Evolutionary conservation across 1,139 yeast genomes (phyloP).

Genomic region (Pichia kudriavzevii): DNA sequence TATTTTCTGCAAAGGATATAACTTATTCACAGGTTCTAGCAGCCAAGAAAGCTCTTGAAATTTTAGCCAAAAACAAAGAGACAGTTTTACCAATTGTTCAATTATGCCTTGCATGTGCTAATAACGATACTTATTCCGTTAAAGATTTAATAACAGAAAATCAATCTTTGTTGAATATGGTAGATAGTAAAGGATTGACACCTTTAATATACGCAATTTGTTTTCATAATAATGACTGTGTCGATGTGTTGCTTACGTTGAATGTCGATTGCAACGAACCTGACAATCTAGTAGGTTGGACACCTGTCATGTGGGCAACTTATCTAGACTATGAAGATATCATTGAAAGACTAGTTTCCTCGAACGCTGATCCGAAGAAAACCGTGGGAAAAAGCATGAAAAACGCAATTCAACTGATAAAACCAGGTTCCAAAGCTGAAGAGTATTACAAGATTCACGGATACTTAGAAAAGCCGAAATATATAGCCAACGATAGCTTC

Average conservation of each 20-base stretch:
- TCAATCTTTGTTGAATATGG: constrained; percentile 30
- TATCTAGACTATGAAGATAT: constrained; percentile 31
- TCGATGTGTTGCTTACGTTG: constrained; percentile 35
- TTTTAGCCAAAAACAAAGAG: constrained; percentile 26
- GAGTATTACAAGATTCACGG: constrained; percentile 35
- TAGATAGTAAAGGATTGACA: constrained; percentile 37
- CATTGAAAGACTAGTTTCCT: constrained; percentile 31
- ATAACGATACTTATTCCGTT: constrained; percentile 42
- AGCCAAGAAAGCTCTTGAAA: constrained; percentile 38
- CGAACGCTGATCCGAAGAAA: constrained; percentile 33
- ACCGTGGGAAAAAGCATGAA: constrained; percentile 28
- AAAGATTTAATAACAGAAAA: constrained; percentile 32
- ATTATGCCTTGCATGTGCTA: constrained; percentile 41
- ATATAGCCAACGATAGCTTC: constrained; percentile 16
- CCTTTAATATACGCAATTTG: constrained; percentile 49
- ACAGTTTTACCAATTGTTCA: constrained; percentile 22
- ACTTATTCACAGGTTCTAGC: constrained; percentile 35
- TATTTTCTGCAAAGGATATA: constrained; percentile 19
- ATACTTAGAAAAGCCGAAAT: constrained; percentile 15
- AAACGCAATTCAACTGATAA: constrained; percentile 33
- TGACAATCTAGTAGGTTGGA: constrained; percentile 34
- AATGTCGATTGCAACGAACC: constrained; percentile 31
- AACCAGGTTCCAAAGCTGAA: constrained; percentile 31
- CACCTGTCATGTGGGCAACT: constrained; percentile 46
- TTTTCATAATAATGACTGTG: constrained; percentile 37